Evolutionary conservation across 2,329 filamentous ascomycete species (phyloP), one percentile per base, ranked within the genome.

Genomic region (Thelonectria rubi): DNA sequence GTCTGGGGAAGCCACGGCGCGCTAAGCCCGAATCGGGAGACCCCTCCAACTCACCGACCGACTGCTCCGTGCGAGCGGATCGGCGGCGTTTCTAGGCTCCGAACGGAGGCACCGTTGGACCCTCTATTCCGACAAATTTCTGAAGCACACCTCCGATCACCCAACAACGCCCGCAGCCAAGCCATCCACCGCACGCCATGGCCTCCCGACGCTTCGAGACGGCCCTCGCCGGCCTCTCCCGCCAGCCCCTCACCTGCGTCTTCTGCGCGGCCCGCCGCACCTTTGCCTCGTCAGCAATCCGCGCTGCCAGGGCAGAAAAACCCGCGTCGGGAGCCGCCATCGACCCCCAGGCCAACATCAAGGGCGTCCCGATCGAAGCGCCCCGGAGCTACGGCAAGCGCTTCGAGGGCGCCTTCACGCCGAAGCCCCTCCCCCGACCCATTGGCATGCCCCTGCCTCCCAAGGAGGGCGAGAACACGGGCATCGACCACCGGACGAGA

Each of bases 401-500:
- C 15, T 70, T 82, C 26, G 77, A 82, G 2, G 77, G 74, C 11
- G 74, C 80, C 30, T 90, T 89, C 71, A 85, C 80, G 10, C 88
- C 88, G 5, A 84, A 82, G 69, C 84, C 83, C 17, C 78, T 91
- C 43, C 78, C 82, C 40, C 88, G 92, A 39, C 94, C 95, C 14
- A 94, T 99, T 68, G 95, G 95, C 64, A 87, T 97, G 77, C 82
- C 84, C 11, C 79, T 86, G 39, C 91, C 93, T 2, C 95, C 95
- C 0, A 79, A 83, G 60, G 79, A 86, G 12, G 93, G 93, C 62
- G 89, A 98, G 76, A 97, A 98, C 78, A 90, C 88, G 2, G 93
- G 93, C 55, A 76, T 91, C 63, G 92, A 96, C 71, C 73, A 69
- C 17, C 88, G 94, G 42, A 84, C 88, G 1, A 76, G 91, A 64